Base-by-base conservation (phyloP, 495 filamentous ascomycete species). In the Jackrogersella minutella region DNA sequence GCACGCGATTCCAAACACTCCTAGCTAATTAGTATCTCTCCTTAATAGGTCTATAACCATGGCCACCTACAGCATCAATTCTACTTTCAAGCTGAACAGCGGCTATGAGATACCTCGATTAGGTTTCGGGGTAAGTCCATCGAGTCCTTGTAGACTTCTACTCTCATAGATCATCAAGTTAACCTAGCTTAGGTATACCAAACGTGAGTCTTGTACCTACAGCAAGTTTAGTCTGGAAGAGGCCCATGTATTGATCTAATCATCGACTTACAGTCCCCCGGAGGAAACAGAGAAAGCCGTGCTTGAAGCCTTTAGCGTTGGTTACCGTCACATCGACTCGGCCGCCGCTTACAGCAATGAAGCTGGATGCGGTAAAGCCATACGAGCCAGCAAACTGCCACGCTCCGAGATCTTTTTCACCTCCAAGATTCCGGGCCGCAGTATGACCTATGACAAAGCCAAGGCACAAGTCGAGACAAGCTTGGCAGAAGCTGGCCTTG, bases 291-390 rank as follows among this genome's bases (percentile, higher is more conserved):
- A 77, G 76, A 78, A 40, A 81, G 89, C 40, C 79, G 85, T 68
- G 28, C 57, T 81, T 7, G 85, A 92, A 66, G 87, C 92, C 3
- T 76, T 95, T 49, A 80, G 88, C 68, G 72, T 77, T 3, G 91
- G 91, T 34, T 95, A 93, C 66, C 87, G 88, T 40, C 91, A 88
- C 82, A 77, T 95, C 58, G 91, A 95, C 75, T 88, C 86, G 19
- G 91, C 91, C 0, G 82, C 84, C 6, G 81, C 77, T 39, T 94
- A 95, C 72, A 78, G 81, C 62, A 93, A 93, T 65, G 90, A 95
- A 75, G 82, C 73, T 5, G 81, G 85, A 7, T 88, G 86, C 22
- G 89, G 87, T 1, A 73, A 79, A 0, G 90, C 88, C 3, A 87
- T 95, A 47, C 75, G 77, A 14, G 75, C 79, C 41, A 79, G 84